A percentile compares a stretch with the other conserved stretches of the same genome.
These are phyloP conservation scores for Cercophora samala DNA, from an alignment of 495 filamentous ascomycete species.

Conservation along the genomic window DNA sequence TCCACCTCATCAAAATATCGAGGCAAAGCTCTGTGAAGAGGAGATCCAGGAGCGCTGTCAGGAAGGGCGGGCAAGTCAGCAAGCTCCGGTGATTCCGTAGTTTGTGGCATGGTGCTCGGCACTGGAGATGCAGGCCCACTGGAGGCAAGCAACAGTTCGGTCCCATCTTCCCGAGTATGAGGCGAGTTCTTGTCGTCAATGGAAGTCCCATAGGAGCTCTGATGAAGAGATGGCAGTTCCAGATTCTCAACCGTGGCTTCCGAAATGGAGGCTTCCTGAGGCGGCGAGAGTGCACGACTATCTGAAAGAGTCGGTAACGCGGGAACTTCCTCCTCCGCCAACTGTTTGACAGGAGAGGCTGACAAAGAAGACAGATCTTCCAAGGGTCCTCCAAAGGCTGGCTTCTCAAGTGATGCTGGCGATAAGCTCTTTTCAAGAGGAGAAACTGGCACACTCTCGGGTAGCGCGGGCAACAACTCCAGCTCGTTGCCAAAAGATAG, in stretches of 20 bases:
- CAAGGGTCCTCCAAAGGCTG: background rate
- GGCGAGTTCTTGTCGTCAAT: background rate
- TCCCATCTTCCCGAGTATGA: background rate
- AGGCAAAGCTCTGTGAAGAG: background rate
- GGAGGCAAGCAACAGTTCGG: background rate
- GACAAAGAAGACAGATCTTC: background rate
- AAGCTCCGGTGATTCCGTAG: background rate
- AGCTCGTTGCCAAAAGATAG: background rate
- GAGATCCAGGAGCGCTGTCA: background rate
- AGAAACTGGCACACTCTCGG: background rate
- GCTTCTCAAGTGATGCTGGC: background rate
- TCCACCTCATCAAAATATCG: no score
- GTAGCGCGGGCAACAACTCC: conserved; percentile 9
- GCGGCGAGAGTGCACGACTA: background rate
- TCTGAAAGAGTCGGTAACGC: background rate
- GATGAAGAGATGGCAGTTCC: background rate
- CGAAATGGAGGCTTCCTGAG: background rate
- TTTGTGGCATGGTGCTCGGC: background rate
- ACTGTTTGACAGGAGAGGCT: background rate
- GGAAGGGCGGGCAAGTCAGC: background rate
- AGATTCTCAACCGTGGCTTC: background rate
- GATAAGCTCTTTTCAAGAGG: background rate
- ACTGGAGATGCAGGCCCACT: background rate
- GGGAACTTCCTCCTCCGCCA: background rate
- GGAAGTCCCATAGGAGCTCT: background rate